Evolutionary conservation across 2,329 filamentous ascomycete species (phyloP).

Genomic region (Davidsoniella eucalypti): DNA sequence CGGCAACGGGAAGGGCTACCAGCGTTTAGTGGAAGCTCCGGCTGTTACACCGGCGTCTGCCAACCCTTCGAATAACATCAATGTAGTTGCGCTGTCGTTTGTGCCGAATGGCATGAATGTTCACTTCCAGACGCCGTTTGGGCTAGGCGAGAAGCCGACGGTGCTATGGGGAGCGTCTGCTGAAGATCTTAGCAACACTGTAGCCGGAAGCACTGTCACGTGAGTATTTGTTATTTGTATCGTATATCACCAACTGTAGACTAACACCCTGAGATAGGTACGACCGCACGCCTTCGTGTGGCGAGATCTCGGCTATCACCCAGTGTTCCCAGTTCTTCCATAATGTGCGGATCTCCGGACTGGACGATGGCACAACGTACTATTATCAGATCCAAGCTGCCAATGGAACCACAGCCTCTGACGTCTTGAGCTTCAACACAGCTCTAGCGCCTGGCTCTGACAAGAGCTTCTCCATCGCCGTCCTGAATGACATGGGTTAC

Average conservation of each 20-base stretch:
- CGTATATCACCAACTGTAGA: not conserved
- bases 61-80: slow-evolving; percentile 34
- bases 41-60: slow-evolving; percentile 27
- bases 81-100: slow-evolving; percentile 33
- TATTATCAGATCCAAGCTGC: slow-evolving; percentile 32
- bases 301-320: slow-evolving; percentile 24
- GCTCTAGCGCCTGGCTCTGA: slow-evolving; percentile 26
- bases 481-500: slow-evolving; percentile 38
- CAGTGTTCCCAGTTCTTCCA: slow-evolving; percentile 36
- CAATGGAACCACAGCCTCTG: slow-evolving; percentile 32
- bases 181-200: slow-evolving; percentile 20
- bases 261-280: slow-evolving; percentile 20
- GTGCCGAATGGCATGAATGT: slow-evolving; percentile 32
- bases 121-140: slow-evolving; percentile 37
- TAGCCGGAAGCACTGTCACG: slow-evolving; percentile 25
- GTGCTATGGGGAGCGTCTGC: slow-evolving; percentile 27
- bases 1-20: slow-evolving; percentile 35
- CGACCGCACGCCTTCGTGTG: slow-evolving; percentile 34
- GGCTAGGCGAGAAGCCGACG: slow-evolving; percentile 26
- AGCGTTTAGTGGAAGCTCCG: slow-evolving; percentile 31
- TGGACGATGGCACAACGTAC: slow-evolving; percentile 29
- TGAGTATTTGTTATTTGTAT: slow-evolving; percentile 16
- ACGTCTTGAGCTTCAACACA: slow-evolving; percentile 29
- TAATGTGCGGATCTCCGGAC: slow-evolving; percentile 27
- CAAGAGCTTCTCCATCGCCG: slow-evolving; percentile 26